Evolutionary conservation across 176 grass and related monocot genomes (phyloP).

Genomic region (Puya raimondii): DNA sequence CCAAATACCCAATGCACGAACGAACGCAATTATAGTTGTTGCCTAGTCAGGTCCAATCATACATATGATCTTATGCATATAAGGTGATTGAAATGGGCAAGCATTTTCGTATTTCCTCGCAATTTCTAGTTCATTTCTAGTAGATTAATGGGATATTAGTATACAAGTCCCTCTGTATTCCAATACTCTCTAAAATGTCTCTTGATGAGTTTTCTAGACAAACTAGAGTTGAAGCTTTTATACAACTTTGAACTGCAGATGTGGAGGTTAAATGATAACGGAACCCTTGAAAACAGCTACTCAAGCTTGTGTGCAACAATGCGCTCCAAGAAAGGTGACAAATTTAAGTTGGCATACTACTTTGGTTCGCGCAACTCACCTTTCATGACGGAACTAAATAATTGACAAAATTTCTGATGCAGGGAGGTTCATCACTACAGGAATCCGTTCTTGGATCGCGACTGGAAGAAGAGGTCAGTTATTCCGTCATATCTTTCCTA

Average conservation of each 20-base stretch:
- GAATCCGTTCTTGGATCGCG: constrained; percentile 62
- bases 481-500: constrained; percentile 12
- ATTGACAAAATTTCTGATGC: constrained; percentile 19
- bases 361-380: constrained; percentile 11
- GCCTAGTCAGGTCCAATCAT: too few relatives aligned
- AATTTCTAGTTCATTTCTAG: too few relatives aligned
- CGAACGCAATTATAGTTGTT: too few relatives aligned
- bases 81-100: too few relatives aligned
- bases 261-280: constrained; percentile 76
- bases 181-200: too few relatives aligned
- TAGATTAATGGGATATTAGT: too few relatives aligned
- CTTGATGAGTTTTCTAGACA: too few relatives aligned
- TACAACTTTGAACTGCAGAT: constrained; percentile 42
- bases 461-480: constrained; percentile 66
- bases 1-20: too few relatives aligned
- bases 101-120: too few relatives aligned
- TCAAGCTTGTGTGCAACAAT: constrained; percentile 67
- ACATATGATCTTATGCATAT: too few relatives aligned
- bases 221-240: constrained; percentile 4
- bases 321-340: constrained; percentile 26
- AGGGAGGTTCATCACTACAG: constrained; percentile 25
- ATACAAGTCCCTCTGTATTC: too few relatives aligned
- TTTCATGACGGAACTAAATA: constrained; percentile 5
- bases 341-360: constrained; percentile 13
- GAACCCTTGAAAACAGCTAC: constrained; percentile 81